Evolutionary conservation across 2,329 filamentous ascomycete genomes (phyloP), one percentile per base, ranked within the genome.

Genomic region (Cladophialophora chaetospira): DNA sequence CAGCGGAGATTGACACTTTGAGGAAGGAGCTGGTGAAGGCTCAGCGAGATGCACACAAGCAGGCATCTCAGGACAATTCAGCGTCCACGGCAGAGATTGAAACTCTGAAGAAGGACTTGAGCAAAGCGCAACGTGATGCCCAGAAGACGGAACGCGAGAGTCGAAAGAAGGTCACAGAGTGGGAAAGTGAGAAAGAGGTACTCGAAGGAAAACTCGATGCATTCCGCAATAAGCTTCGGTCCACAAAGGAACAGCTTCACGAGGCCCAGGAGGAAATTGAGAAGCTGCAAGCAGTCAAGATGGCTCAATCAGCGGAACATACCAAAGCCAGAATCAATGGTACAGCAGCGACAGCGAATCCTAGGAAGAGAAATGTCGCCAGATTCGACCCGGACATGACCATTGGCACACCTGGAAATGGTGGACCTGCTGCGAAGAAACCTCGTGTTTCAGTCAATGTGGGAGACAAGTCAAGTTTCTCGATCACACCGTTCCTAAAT

Each of bases 401-500:
- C 8, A 79, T 82, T 63, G 77, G 77, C 42, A 82, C 80, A 0
- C 79, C 79, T 15, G 79, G 79, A 38, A 76, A 77, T 43, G 69
- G 75, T 42, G 69, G 63, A n/a, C 67, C 70, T 33, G 63, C 70
- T 44, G 72, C 75, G 19, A 88, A 86, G 71, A 86, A 85, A 69
- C 76, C 79, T 53, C 80, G 77, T 45, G 82, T 85, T 17, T 81
- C 83, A 33, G 80, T 82, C 1, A 75, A 84, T 53, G 77, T 88
- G 4, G 91, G 89, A 26, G 90, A 96, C 68, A 97, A 96, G 72
- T 97, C 92, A 0, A 86, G 82, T 2, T 97, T 97, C 72, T 96
- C 91, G 3, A 91, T 97, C 62, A 97, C 93, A 0, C 93, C 93
- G 0, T 97, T 96, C 77, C 79, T 97, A 60, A 96, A 92, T 71